phyloP scores from a whole-genome alignment of 2,329 filamentous ascomycete species.

The Bretziella fagacearum region DNA sequence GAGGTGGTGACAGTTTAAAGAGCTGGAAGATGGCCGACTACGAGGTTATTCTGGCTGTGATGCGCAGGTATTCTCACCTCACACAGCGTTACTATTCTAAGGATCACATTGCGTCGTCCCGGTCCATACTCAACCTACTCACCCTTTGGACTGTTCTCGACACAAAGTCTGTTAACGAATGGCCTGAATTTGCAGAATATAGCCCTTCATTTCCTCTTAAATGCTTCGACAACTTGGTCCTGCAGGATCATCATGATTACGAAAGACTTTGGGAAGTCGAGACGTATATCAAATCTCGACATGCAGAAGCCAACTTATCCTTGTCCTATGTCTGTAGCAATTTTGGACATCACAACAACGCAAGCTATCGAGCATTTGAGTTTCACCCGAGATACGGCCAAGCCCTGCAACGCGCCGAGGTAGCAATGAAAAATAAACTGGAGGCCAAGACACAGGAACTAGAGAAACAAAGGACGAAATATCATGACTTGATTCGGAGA shows the following conservation, averaged over 20 bases:
- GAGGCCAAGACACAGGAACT: too few species aligned
- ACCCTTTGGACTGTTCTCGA: background rate
- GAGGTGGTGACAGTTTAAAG: background rate
- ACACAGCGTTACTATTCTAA: too few species aligned
- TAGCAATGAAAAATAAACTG: background rate
- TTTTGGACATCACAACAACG: background rate
- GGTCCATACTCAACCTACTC: background rate
- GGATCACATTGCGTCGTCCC: background rate
- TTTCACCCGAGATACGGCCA: background rate
- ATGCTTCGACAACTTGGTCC: conserved; percentile 28
- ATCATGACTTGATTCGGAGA: too few species aligned
- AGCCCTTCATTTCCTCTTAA: background rate
- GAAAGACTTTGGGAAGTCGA: conserved; percentile 29
- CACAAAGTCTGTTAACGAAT: background rate
- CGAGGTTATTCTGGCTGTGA: background rate
- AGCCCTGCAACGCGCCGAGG: background rate
- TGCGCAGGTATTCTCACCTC: background rate
- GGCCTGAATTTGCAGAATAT: background rate
- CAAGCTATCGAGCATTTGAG: background rate
- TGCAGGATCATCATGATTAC: conserved; percentile 30
- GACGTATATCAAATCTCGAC: conserved; percentile 21
- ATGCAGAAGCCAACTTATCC: background rate
- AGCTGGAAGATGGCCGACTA: too few species aligned
- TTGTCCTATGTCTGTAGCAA: background rate
- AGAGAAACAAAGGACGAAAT: too few species aligned